Percentiles rank a stretch among this genome's conserved stretches.
phyloP scores from a whole-genome alignment of 1,139 yeast genomes.

The Pichia sp. region DNA sequence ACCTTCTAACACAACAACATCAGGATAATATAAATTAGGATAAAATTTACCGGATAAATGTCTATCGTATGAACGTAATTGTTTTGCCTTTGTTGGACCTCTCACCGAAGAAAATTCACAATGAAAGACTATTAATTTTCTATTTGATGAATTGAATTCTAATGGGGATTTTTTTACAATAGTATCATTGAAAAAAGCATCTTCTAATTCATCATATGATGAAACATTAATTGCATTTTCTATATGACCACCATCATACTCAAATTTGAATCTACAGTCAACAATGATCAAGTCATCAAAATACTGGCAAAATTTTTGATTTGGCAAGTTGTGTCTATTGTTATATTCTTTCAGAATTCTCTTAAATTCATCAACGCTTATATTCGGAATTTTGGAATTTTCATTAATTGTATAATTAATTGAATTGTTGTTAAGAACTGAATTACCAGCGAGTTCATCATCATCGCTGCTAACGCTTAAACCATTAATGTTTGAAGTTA shows the following conservation, averaged over 20 bases:
- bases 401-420: conserved; percentile 3
- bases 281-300: conserved; percentile 61
- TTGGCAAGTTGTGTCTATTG: neutral
- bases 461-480: conserved; percentile 16
- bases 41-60: conserved; percentile 63
- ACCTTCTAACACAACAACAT: conserved; percentile 80
- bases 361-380: conserved; percentile 57
- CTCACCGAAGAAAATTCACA: conserved; percentile 91
- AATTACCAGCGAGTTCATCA: conserved; percentile 11
- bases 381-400: conserved; percentile 44
- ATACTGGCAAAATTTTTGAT: conserved; percentile 33
- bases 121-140: conserved; percentile 67
- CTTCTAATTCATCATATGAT: conserved; percentile 61
- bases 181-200: conserved; percentile 32
- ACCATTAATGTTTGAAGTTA: conserved; percentile 24
- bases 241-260: conserved; percentile 88
- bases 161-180: conserved; percentile 19
- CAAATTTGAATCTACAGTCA: conserved; percentile 92
- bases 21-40: conserved; percentile 80
- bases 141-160: conserved; percentile 21
- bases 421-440: conserved; percentile 10
- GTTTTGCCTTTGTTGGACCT: conserved; percentile 89
- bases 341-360: conserved; percentile 39
- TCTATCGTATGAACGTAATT: conserved; percentile 78
- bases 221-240: conserved; percentile 74